These are phyloP conservation scores for Atkinsonella hypoxylon DNA, from an alignment of 2,329 filamentous ascomycete genomes.

Conservation along the genomic window DNA sequence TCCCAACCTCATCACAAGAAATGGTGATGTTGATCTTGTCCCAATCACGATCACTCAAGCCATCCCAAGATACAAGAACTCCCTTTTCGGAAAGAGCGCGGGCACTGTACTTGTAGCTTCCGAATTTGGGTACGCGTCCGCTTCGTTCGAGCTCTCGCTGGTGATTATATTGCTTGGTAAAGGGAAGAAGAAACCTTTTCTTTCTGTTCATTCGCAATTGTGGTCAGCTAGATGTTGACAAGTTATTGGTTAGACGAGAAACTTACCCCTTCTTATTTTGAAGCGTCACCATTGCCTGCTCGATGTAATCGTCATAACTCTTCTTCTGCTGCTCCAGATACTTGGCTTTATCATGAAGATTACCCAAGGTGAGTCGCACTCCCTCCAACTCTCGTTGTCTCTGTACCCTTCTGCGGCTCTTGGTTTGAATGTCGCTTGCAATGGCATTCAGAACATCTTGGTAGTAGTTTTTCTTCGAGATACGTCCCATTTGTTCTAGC, in stretches of 20 bases:
- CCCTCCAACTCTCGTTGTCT: constrained; percentile 83
- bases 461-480: constrained; percentile 84
- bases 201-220: constrained; percentile 40
- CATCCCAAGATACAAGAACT: constrained; percentile 83
- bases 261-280: constrained; percentile 87
- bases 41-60: constrained; percentile 72
- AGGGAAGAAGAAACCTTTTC: constrained; percentile 87
- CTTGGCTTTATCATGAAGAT: constrained; percentile 73
- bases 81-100: constrained; percentile 84
- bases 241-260: background rate
- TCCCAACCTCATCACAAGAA: constrained; percentile 82
- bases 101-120: constrained; percentile 93
- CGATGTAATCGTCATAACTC: constrained; percentile 98
- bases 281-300: constrained; percentile 92
- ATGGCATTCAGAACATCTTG: constrained; percentile 98
- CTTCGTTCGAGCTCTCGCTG: constrained; percentile 88
- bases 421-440: constrained; percentile 90
- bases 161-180: constrained; percentile 98
- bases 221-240: background rate
- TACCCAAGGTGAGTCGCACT: constrained; percentile 60
- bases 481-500: constrained; percentile 76
- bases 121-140: constrained; percentile 92
- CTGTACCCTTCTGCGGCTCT: constrained; percentile 86
- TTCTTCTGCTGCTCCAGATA: constrained; percentile 94
- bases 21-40: constrained; percentile 91